Evolutionary conservation across 2,329 filamentous ascomycete genomes (phyloP), one percentile per base, ranked within the genome.

Genomic region (Biscogniauxia mediterranea): DNA sequence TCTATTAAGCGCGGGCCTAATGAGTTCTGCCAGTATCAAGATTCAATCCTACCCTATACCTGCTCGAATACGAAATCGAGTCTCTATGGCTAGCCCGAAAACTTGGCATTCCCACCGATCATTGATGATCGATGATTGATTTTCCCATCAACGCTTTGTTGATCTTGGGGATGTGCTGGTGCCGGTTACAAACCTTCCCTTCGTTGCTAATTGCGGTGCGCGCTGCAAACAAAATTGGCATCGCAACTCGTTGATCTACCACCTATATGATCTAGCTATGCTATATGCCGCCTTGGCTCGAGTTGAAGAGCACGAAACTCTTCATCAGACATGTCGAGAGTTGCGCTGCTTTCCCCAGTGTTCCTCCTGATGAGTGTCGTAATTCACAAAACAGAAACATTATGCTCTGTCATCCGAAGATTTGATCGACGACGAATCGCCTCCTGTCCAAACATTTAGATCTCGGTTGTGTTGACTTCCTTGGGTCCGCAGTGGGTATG

Each of bases 51-150:
- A 52, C 50, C 5, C 15, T 32, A 32, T 32, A 32, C 28, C 28
- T 13, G 28, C 28, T 32, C 38, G 38, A 46, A 46, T 46, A n/a
- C 38, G 17, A 46, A 46, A 15, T 52, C 19, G 50, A 52, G 3
- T 23, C 19, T 52, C 50, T 13, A 21, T 19, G 50, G 9, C 50
- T 17, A 54, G 57, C 28, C 28, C 28, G 28, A 32, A 32, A 32
- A 8, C 64, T 66, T 64, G 64, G 61, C 62, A 58, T 66, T 62
- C 28, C 64, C 63, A 60, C 57, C 60, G 56, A 64, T 66, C 56
- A 60, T 61, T 60, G 62, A 54, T 62, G 38, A 46, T 46, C 38
- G 11, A 46, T 46, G 38, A 52, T 21, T 21, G 50, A 52, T 52
- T 25, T 21, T 21, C 50, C 50, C 21, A 52, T 52, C 50, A 52